Conservation (phyloP, 2,329 filamentous ascomycete species). For the Pyrenophora tritici-repentis region DNA sequence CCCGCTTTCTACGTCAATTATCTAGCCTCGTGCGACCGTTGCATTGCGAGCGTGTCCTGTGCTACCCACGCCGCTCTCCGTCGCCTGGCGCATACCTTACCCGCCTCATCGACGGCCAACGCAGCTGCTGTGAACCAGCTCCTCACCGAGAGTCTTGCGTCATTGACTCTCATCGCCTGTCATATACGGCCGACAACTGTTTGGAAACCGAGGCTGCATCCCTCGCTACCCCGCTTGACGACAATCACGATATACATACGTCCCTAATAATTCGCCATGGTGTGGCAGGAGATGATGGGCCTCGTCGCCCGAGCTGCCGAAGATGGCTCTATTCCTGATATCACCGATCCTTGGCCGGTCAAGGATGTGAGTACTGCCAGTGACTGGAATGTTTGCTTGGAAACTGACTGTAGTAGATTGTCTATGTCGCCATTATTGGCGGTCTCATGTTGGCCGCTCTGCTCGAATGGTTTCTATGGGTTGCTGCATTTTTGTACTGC, state of each 20-base stretch:
- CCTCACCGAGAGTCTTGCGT: constrained; percentile 8
- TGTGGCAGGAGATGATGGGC: constrained; percentile 25
- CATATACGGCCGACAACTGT: constrained; percentile 16
- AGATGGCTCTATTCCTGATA: constrained; percentile 36
- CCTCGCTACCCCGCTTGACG: constrained; percentile 22
- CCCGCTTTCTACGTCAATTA: constrained; percentile 27
- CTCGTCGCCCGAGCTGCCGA: constrained; percentile 34
- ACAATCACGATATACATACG: constrained; percentile 18
- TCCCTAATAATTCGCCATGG: constrained; percentile 32
- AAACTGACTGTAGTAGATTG: constrained; percentile 63
- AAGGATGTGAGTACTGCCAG: constrained; percentile 47
- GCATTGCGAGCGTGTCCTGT: constrained; percentile 34
- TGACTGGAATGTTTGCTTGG: background rate
- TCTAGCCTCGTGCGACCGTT: constrained; percentile 39
- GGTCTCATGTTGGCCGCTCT: constrained; percentile 81
- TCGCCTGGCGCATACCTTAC: constrained; percentile 23
- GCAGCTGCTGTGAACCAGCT: constrained; percentile 5
- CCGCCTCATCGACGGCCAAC: constrained; percentile 19
- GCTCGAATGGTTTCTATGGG: constrained; percentile 93
- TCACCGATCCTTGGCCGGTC: constrained; percentile 46
- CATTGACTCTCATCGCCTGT: constrained; percentile 4
- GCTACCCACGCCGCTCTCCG: constrained; percentile 27
- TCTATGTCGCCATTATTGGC: constrained; percentile 82
- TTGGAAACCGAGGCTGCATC: constrained; percentile 5
- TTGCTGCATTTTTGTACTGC: constrained; percentile 92